Conservation (phyloP, 2,329 filamentous ascomycete genomes). For the Zalaria sp. region DNA sequence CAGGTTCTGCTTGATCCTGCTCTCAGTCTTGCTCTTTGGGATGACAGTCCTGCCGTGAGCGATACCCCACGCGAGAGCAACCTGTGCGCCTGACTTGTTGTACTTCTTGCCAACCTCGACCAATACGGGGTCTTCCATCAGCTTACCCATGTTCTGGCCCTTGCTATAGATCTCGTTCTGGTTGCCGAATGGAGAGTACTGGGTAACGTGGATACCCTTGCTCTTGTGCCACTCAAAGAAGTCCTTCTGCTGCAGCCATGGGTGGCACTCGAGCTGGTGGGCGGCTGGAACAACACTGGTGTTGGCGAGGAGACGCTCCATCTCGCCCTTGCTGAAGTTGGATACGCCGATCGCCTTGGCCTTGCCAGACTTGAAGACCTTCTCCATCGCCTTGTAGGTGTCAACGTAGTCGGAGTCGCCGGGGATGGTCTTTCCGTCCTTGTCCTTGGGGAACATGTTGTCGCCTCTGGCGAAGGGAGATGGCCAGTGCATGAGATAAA, state of each 20-base stretch:
- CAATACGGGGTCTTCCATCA: conserved; percentile 38
- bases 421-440: conserved; percentile 25
- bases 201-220: conserved; percentile 38
- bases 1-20: conserved; percentile 19
- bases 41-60: conserved; percentile 37
- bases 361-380: conserved; percentile 18
- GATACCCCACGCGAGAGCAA: conserved; percentile 41
- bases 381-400: conserved; percentile 33
- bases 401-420: conserved; percentile 36
- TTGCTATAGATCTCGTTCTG: conserved; percentile 35
- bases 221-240: conserved; percentile 36
- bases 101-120: conserved; percentile 38
- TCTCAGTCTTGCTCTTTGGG: conserved; percentile 35
- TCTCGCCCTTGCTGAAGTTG: conserved; percentile 35
- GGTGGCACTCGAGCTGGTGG: conserved; percentile 38
- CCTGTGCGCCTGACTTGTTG: conserved; percentile 35
- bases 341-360: conserved; percentile 37
- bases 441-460: conserved; percentile 31
- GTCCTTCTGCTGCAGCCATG: conserved; percentile 35
- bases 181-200: conserved; percentile 43
- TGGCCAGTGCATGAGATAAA: conserved; percentile 58
- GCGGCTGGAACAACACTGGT: conserved; percentile 20
- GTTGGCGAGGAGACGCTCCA: conserved; percentile 32
- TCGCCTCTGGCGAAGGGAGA: conserved; percentile 38
- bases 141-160: conserved; percentile 28